Evolutionary conservation across 106 monocot species (phyloP).

Genomic region (Ottelia alismoides): DNA sequence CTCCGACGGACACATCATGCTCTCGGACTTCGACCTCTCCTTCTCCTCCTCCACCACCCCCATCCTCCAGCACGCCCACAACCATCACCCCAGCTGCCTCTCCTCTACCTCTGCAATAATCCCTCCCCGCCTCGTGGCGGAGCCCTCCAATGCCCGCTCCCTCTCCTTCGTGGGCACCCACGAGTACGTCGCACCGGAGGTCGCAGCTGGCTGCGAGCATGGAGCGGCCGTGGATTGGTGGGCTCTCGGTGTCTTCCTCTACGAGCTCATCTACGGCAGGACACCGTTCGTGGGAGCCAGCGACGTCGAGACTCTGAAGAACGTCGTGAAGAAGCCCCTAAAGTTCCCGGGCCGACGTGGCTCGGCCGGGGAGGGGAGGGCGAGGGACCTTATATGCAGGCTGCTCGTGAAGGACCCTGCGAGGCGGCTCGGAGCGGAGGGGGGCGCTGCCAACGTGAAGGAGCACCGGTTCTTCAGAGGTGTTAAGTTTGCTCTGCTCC

Average conservation of each 20-base stretch:
- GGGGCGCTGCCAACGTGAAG: too few species aligned
- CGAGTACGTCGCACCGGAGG: slow-evolving; percentile 22
- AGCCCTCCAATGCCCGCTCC: slow-evolving; percentile 12
- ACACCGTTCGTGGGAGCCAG: too few species aligned
- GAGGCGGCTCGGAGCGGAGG: too few species aligned
- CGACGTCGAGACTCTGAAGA: too few species aligned
- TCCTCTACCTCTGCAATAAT: not conserved
- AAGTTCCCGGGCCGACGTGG: too few species aligned
- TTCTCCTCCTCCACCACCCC: not conserved
- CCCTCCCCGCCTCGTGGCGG: slow-evolving; percentile 11
- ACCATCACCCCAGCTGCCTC: too few species aligned
- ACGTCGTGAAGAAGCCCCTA: too few species aligned
- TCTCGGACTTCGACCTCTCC: slow-evolving; percentile 97
- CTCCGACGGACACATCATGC: slow-evolving; percentile 93
- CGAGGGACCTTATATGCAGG: too few species aligned
- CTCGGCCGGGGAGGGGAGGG: too few species aligned
- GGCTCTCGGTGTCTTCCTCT: slow-evolving; percentile 25
- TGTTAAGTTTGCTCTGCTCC: too few species aligned
- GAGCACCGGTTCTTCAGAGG: too few species aligned
- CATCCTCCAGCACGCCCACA: not conserved
- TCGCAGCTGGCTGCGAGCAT: slow-evolving; percentile 9
- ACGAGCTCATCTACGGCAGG: slow-evolving; percentile 25
- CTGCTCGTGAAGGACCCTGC: too few species aligned
- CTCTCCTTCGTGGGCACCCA: slow-evolving; percentile 19
- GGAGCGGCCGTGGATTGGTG: slow-evolving; percentile 23